Conservation (phyloP, 1,139 yeast species). For the Taphrina flavorubra region DNA sequence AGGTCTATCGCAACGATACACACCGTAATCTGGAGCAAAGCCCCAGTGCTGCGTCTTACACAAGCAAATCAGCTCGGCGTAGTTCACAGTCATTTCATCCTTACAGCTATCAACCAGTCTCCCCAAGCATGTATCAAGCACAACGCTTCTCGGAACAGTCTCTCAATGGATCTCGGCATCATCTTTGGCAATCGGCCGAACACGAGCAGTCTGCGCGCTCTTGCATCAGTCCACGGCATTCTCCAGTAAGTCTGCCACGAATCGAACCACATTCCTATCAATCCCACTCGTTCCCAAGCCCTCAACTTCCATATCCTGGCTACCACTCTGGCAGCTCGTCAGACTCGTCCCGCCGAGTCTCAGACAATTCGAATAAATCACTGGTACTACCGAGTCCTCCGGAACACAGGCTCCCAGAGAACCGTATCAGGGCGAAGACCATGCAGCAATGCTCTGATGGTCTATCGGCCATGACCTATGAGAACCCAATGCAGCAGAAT, state of each 20-base stretch:
- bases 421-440: neutral
- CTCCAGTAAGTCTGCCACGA: neutral
- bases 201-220: neutral
- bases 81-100: constrained; percentile 12
- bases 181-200: neutral
- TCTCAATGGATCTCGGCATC: neutral
- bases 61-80: neutral
- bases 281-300: neutral
- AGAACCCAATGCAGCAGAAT: neutral
- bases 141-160: constrained; percentile 1
- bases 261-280: neutral
- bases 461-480: neutral
- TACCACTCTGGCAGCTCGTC: constrained; percentile 2
- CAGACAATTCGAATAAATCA: neutral
- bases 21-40: neutral
- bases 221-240: constrained; percentile 1
- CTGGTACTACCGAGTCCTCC: constrained; percentile 5
- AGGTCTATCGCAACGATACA: neutral
- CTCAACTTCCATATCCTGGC: neutral
- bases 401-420: neutral
- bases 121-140: neutral
- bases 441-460: neutral
- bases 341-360: neutral
- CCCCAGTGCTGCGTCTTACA: neutral
- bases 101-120: constrained; percentile 1